Evolutionary conservation across 2,329 filamentous ascomycete species (phyloP).

Genomic region (Endothia cerciana): DNA sequence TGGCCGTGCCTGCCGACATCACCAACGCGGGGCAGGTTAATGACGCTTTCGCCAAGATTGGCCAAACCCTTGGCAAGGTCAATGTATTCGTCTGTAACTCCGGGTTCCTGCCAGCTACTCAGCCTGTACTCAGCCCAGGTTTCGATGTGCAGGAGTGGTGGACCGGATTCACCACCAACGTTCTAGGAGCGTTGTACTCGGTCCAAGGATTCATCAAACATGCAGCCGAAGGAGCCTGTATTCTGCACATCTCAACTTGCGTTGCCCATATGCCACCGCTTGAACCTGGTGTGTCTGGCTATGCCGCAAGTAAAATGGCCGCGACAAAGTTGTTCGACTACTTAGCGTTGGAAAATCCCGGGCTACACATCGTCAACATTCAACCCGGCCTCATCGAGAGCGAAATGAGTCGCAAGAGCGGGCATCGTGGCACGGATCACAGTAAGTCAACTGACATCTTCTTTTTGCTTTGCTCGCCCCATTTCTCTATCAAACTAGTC

Average conservation of each 20-base stretch:
- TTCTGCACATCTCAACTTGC: constrained; percentile 8
- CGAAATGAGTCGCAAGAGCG: constrained; percentile 36
- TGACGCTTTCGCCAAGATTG: constrained; percentile 8
- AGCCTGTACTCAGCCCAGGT: constrained; percentile 6
- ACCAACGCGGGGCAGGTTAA: constrained; percentile 9
- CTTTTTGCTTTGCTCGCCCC: neutral
- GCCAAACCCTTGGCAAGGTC: constrained; percentile 7
- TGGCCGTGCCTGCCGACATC: constrained; percentile 4
- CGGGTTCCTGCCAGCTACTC: constrained; percentile 7
- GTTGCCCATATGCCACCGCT: constrained; percentile 34
- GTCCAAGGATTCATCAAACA: constrained; percentile 11
- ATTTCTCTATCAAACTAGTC: neutral
- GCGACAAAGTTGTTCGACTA: constrained; percentile 41
- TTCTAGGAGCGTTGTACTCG: constrained; percentile 13
- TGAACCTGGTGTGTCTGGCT: constrained; percentile 32
- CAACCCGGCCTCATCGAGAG: constrained; percentile 48
- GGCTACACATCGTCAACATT: constrained; percentile 41
- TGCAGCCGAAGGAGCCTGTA: constrained; percentile 13
- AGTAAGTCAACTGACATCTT: constrained; percentile 10
- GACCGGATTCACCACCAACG: constrained; percentile 14
- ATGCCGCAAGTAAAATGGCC: constrained; percentile 42
- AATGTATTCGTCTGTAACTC: constrained; percentile 1
- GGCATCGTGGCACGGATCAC: constrained; percentile 4
- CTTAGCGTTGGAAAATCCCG: constrained; percentile 41
- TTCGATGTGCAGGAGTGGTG: constrained; percentile 12